A percentile compares a stretch with the other conserved stretches of the same genome.
These are phyloP conservation scores for Botrytis tulipae DNA, from an alignment of 2,329 filamentous ascomycete genomes.

Conservation along the genomic window DNA sequence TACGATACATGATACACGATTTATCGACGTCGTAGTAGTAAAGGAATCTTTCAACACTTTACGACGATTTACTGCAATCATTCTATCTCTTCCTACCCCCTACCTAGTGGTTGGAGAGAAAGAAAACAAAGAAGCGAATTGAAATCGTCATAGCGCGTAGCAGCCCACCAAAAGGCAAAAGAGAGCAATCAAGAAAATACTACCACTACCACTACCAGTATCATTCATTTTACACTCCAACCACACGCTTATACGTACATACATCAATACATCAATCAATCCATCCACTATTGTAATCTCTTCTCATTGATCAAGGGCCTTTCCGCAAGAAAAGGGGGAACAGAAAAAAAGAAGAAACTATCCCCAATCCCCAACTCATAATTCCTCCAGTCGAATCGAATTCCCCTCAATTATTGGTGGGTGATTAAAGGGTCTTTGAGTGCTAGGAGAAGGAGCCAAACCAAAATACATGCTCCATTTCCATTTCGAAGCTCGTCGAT, in stretches of 20 bases:
- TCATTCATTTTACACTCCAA: not conserved
- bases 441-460: slow-evolving; percentile 19
- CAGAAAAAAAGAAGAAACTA: not conserved
- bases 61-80: not conserved
- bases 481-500: slow-evolving; percentile 21
- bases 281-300: not conserved
- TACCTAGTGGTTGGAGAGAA: not conserved
- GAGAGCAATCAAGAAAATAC: slow-evolving; percentile 9
- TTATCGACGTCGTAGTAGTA: not conserved
- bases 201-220: not conserved
- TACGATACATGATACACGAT: not conserved
- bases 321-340: not conserved
- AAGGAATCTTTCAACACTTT: not conserved
- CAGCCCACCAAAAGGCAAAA: slow-evolving; percentile 1
- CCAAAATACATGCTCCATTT: not conserved
- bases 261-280: not conserved
- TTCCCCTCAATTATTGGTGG: not conserved
- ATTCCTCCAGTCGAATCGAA: not conserved
- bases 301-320: not conserved
- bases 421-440: slow-evolving; percentile 24
- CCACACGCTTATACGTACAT: too few species aligned
- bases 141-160: slow-evolving; percentile 28
- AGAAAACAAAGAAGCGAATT: not conserved
- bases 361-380: not conserved
- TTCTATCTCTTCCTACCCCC: not conserved